Base-by-base conservation (phyloP, 2,329 filamentous ascomycete genomes). In the Epichloe aotearoae region DNA sequence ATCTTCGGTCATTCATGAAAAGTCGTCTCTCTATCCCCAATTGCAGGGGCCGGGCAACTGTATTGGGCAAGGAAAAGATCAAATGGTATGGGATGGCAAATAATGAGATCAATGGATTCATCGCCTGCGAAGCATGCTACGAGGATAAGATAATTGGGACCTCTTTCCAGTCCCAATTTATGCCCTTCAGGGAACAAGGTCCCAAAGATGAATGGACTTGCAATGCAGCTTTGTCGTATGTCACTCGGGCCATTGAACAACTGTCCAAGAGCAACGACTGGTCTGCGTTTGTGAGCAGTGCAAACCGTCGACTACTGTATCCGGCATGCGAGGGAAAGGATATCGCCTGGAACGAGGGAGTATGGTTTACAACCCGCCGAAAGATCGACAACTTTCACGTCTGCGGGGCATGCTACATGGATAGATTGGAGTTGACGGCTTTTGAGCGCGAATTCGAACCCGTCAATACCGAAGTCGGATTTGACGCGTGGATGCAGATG, bases 51-150 rank as follows among this genome's bases (percentile, higher is more conserved):
- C 47, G 46, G 4, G 49, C 19, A 0, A 55, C 54, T 5, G 61
- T 54, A 2, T 53, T 52, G 0, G 61, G 46, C 0, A 46, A 51
- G 0, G 62, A 65, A 1, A 59, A 56, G 0, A 46, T 64, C 15
- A 66, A 59, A 20, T 71, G 66, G 65, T 66, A 59, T 47, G 52
- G 58, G 0, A 57, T 66, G 52, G 54, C 38, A 2, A 52, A 63
- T 4, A 52, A 59, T 1, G 62, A 63, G 3, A 57, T 69, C 0
- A 52, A 59, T 1, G 61, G 62, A 1, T 62, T 71, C 26, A 56
- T 70, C 2, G 56, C 65, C 0, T 72, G 69, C 33, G 61, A 70
- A 33, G 63, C 69, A 4, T 71, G 69, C 47, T 66, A 64, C 51
- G 60, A 67, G 12, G 65, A 71, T 40, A 47, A 52, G 0, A 52